Conservation (phyloP, 2,329 filamentous ascomycete genomes). For the Xylariaceae sp. region DNA sequence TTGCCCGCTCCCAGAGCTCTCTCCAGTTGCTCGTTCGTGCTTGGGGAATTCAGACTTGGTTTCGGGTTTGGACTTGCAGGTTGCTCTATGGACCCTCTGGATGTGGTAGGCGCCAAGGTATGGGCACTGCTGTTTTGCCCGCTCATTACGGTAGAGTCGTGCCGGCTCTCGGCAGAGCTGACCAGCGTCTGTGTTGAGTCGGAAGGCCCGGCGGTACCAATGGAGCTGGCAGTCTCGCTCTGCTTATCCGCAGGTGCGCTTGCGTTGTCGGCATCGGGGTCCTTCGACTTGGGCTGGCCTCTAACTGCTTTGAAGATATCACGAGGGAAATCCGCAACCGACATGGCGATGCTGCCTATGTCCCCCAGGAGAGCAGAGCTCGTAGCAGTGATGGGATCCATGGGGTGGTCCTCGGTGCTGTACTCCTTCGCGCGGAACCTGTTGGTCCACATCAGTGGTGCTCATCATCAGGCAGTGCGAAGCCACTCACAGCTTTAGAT, state of each 20-base stretch:
- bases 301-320: conserved; percentile 41
- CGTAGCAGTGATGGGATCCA: conserved; percentile 71
- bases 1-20: conserved; percentile 58
- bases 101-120: conserved; percentile 8
- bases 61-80: no score
- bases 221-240: conserved; percentile 5
- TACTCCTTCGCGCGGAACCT: conserved; percentile 56
- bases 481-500: conserved; percentile 60
- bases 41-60: conserved; percentile 6
- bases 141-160: conserved; percentile 9
- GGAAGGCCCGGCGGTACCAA: conserved; percentile 2
- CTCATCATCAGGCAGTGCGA: background rate
- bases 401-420: conserved; percentile 69
- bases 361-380: conserved; percentile 75
- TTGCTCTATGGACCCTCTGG: no score
- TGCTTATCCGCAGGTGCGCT: conserved; percentile 5
- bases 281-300: conserved; percentile 11
- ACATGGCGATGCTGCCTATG: conserved; percentile 73
- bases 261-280: conserved; percentile 10
- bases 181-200: conserved; percentile 6
- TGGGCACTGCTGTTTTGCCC: conserved; percentile 9
- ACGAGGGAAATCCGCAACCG: conserved; percentile 65
- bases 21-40: conserved; percentile 37
- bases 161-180: conserved; percentile 7
- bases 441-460: background rate